Percentiles rank a stretch among this genome's conserved stretches.
Conservation (phyloP, 495 filamentous ascomycete genomes). For the Lophium mytilinum region DNA sequence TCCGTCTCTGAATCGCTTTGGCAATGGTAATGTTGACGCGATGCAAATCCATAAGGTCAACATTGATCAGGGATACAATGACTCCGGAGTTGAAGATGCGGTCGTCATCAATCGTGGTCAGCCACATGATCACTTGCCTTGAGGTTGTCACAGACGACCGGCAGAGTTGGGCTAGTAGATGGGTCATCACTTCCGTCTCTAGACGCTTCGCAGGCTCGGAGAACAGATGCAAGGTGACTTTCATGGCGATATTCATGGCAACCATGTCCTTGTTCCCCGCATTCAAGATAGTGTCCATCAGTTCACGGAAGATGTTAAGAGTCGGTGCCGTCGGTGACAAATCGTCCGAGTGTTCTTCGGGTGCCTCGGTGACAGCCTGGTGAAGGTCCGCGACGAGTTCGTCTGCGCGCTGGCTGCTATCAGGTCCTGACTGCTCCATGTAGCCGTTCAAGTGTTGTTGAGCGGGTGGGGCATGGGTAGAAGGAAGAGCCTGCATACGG, state of each 20-base stretch:
- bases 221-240: conserved; percentile 64
- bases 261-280: conserved; percentile 53
- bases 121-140: conserved; percentile 64
- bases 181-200: conserved; percentile 74
- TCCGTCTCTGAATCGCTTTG: conserved; percentile 59
- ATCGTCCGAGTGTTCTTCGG: conserved; percentile 63
- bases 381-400: conserved; percentile 64
- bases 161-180: conserved; percentile 72
- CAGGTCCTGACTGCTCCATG: conserved; percentile 46
- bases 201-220: conserved; percentile 50
- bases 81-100: conserved; percentile 71
- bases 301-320: conserved; percentile 39
- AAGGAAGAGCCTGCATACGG: conserved; percentile 29
- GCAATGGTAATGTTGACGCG: conserved; percentile 71
- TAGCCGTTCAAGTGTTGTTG: conserved; percentile 56
- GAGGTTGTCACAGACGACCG: conserved; percentile 65
- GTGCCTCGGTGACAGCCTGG: conserved; percentile 51
- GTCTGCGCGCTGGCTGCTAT: conserved; percentile 54
- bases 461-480: conserved; percentile 31
- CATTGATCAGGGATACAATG: conserved; percentile 66
- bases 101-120: conserved; percentile 63
- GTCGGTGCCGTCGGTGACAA: conserved; percentile 37
- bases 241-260: conserved; percentile 57
- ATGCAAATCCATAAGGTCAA: conserved; percentile 64
- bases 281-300: conserved; percentile 42